Evolutionary conservation across 2,329 filamentous ascomycete genomes (phyloP).

Genomic region (Trichoderma arundinaceum): DNA sequence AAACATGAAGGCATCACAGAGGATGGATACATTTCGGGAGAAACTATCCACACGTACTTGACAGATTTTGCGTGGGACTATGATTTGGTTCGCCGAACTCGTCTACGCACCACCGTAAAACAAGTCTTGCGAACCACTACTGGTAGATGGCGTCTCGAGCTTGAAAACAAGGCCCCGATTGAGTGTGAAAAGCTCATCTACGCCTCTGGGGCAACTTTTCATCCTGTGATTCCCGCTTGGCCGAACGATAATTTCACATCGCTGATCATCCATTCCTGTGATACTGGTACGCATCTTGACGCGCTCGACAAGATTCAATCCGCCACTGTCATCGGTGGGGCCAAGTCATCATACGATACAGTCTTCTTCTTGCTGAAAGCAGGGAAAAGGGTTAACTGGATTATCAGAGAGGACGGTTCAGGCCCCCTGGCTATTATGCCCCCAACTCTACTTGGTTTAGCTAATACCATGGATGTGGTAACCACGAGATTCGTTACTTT

Average conservation of each 20-base stretch:
- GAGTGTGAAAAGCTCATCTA: conserved; percentile 38
- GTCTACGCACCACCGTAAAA: conserved; percentile 33
- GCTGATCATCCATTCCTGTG: conserved; percentile 41
- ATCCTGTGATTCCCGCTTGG: conserved; percentile 37
- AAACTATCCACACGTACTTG: conserved; percentile 42
- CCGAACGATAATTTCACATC: conserved; percentile 35
- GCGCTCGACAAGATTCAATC: background rate
- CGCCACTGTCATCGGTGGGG: conserved; percentile 42
- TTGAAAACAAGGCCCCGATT: conserved; percentile 32
- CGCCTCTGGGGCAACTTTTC: conserved; percentile 36
- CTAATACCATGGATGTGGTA: conserved; percentile 40
- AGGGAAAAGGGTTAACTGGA: conserved; percentile 43
- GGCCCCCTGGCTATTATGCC: conserved; percentile 44
- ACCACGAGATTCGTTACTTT: conserved; percentile 38
- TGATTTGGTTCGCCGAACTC: conserved; percentile 33
- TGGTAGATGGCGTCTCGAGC: conserved; percentile 38
- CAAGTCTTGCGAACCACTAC: conserved; percentile 28
- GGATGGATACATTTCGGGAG: conserved; percentile 41
- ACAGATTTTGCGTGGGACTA: conserved; percentile 39
- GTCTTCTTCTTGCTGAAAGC: conserved; percentile 41
- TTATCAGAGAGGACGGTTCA: conserved; percentile 42
- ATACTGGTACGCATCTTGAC: conserved; percentile 34
- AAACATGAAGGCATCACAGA: conserved; percentile 38
- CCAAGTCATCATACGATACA: conserved; percentile 45
- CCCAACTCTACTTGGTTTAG: conserved; percentile 37